A percentile compares a stretch with the other conserved stretches of the same genome.
Evolutionary conservation across 2,329 filamentous ascomycete species (phyloP).

Genomic region (Aspergillus cejpii): DNA sequence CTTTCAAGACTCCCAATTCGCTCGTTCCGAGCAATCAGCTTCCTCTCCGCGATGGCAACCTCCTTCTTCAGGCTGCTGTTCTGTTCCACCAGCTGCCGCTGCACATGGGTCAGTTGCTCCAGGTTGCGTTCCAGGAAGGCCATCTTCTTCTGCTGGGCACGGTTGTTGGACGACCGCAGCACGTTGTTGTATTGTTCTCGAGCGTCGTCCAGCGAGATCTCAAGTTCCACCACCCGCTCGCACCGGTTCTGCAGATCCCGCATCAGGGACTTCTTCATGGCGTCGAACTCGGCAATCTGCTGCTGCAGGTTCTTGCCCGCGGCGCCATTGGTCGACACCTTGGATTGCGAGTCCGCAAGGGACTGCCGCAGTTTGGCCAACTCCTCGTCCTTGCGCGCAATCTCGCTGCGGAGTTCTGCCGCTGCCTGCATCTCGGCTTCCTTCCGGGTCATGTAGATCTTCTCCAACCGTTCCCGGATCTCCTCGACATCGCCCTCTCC

Average conservation of each 20-base stretch:
- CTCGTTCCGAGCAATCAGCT: slow-evolving; percentile 93
- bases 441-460: slow-evolving; percentile 68
- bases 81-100: slow-evolving; percentile 95
- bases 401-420: slow-evolving; percentile 68
- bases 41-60: slow-evolving; percentile 95
- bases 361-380: slow-evolving; percentile 72
- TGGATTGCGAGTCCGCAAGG: slow-evolving; percentile 61
- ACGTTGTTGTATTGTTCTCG: slow-evolving; percentile 99
- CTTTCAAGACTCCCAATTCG: slow-evolving; percentile 90
- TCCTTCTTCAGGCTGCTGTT: slow-evolving; percentile 98
- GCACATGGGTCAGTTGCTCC: slow-evolving; percentile 94
- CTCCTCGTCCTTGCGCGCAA: slow-evolving; percentile 71
- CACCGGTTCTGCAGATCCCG: slow-evolving; percentile 96
- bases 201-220: slow-evolving; percentile 95
- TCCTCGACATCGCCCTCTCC: slow-evolving; percentile 73
- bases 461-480: slow-evolving; percentile 70
- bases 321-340: slow-evolving; percentile 54
- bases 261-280: slow-evolving; percentile 99
- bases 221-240: slow-evolving; percentile 93
- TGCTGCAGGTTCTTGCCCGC: slow-evolving; percentile 80
- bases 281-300: slow-evolving; percentile 96
- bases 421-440: slow-evolving; percentile 66
- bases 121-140: slow-evolving; percentile 97
- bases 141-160: slow-evolving; percentile 99
- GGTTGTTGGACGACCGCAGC: slow-evolving; percentile 90